phyloP scores from a whole-genome alignment of 2,329 filamentous ascomycete species.

The Hirsutella rhossiliensis region DNA sequence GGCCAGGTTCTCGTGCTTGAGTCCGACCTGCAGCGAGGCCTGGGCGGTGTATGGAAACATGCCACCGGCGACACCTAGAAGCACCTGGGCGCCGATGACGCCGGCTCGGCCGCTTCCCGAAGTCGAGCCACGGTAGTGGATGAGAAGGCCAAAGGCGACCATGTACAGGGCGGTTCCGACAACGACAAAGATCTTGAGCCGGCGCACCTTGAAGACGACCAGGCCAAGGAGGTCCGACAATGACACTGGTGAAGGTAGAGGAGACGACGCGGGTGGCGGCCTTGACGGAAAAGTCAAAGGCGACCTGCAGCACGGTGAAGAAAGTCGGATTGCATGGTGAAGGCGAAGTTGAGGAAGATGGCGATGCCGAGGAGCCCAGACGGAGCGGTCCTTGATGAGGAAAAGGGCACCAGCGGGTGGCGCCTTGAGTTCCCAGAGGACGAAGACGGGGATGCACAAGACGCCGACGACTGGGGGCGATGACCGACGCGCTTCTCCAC shows the following conservation, averaged over 20 bases:
- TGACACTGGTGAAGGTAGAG: constrained; percentile 42
- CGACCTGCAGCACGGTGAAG: constrained; percentile 45
- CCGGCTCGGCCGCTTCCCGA: constrained; percentile 29
- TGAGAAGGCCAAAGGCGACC: constrained; percentile 43
- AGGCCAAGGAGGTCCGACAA: constrained; percentile 40
- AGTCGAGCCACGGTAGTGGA: constrained; percentile 38
- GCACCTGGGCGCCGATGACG: constrained; percentile 42
- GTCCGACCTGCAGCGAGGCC: constrained; percentile 25
- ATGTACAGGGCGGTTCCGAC: constrained; percentile 42
- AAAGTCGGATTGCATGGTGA: constrained; percentile 49
- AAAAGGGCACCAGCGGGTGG: constrained; percentile 45
- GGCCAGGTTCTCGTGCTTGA: constrained; percentile 22
- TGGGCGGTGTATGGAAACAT: constrained; percentile 35
- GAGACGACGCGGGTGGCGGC: constrained; percentile 44
- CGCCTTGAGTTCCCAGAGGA: constrained; percentile 39
- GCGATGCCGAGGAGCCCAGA: constrained; percentile 48
- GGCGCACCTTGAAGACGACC: constrained; percentile 37
- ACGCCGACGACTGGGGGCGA: constrained; percentile 41
- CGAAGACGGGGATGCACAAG: constrained; percentile 32
- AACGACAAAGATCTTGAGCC: constrained; percentile 46
- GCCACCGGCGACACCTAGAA: constrained; percentile 46
- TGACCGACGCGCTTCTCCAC: constrained; percentile 38
- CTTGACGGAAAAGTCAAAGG: constrained; percentile 41
- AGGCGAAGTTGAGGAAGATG: constrained; percentile 35
- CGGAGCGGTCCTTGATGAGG: constrained; percentile 44